Evolutionary conservation across 1,139 yeast species (phyloP), one percentile per base, ranked within the genome.

Genomic region (Nadsonia commutata): DNA sequence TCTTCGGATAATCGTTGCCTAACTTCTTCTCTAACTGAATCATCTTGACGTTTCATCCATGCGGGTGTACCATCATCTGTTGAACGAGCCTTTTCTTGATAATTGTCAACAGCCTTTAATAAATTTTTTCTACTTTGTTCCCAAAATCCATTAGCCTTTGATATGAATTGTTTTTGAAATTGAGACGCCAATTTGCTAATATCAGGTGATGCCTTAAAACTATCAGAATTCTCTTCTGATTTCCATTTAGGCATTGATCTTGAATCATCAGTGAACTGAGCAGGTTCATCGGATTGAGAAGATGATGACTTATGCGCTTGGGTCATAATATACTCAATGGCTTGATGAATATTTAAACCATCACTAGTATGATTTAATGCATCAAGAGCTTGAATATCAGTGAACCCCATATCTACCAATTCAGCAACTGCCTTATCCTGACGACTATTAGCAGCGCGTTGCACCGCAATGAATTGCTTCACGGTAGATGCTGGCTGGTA

Each of bases 371-470:
- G 56, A 18, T 65, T 67, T 38, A 84, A 66, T 0, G 94, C 94
- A 7, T 65, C 64, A 38, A 68, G 71, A 3, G 93, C 76, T 43
- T 70, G 74, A 2, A 75, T 79, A 1, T 72, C 63, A 1, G 79
- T 63, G 53, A 84, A 84, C 1, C 95, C 94, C 73, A 84, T 83
- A 49, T 84, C 94, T 1, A 83, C 62, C 43, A 84, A 65, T 52
- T 78, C 83, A 0, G 90, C 90, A 20, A 83, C 58, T 2, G 76
- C 67, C 19, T 66, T 67, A 53, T 80, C 93, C 37, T 62, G 50
- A 3, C n/a, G n/a, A n/a, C n/a, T n/a, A n/a, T n/a, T n/a, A n/a
- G n/a, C n/a, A n/a, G n/a, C n/a, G n/a, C n/a, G n/a, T n/a, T n/a
- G n/a, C n/a, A n/a, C n/a, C n/a, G n/a, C n/a, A n/a, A n/a, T n/a